Evolutionary conservation across 2,329 filamentous ascomycete genomes (phyloP).

Genomic region (Aureobasidium musti): DNA sequence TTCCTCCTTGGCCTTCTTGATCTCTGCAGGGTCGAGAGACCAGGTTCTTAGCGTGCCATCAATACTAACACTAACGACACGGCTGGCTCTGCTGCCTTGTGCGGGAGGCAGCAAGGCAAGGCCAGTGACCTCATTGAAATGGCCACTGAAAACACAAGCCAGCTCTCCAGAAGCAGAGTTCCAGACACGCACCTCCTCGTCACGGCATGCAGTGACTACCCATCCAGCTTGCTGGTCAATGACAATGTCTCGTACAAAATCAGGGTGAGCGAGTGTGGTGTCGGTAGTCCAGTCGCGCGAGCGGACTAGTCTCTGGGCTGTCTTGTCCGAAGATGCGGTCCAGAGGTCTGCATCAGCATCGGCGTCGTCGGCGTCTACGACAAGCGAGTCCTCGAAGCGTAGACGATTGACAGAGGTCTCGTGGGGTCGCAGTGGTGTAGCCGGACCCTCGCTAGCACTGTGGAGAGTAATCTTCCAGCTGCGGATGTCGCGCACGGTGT

Average conservation of each 20-base stretch:
- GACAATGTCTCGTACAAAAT: conserved; percentile 83
- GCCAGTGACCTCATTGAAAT: conserved; percentile 91
- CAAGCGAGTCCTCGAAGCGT: conserved; percentile 59
- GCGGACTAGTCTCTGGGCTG: conserved; percentile 75
- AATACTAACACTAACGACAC: conserved; percentile 78
- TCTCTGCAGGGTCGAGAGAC: conserved; percentile 66
- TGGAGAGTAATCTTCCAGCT: conserved; percentile 67
- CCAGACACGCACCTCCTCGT: conserved; percentile 93
- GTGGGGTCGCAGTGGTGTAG: conserved; percentile 69
- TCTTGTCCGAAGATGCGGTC: conserved; percentile 92
- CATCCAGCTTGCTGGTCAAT: conserved; percentile 64
- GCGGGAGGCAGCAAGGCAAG: conserved; percentile 61
- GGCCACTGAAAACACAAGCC: conserved; percentile 59
- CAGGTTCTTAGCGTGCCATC: conserved; percentile 86
- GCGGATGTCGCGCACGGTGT: conserved; percentile 64
- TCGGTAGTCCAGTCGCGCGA: conserved; percentile 69
- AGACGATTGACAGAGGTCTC: conserved; percentile 89
- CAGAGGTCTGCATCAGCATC: conserved; percentile 70
- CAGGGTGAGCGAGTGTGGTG: conserved; percentile 74
- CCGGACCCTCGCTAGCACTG: conserved; percentile 57
- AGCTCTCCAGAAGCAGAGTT: conserved; percentile 51
- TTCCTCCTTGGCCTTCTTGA: conserved; percentile 57
- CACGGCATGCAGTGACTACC: conserved; percentile 81
- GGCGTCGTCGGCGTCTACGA: conserved; percentile 24
- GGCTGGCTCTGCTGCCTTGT: conserved; percentile 45